Conservation (phyloP, 2,329 filamentous ascomycete genomes). For the Pseudogymnoascus sp. region DNA sequence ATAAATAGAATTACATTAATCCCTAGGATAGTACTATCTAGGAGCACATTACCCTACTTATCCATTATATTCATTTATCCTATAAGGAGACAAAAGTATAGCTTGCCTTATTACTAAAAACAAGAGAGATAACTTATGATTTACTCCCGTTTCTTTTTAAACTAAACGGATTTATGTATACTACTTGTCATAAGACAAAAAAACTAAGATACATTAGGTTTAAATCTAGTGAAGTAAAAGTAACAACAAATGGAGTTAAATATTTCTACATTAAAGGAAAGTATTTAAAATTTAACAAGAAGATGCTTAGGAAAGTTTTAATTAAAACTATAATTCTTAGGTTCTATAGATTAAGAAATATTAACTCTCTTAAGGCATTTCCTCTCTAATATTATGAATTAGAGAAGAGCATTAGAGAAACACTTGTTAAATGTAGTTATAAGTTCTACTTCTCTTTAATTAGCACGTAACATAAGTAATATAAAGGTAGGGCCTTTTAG, state of each 20-base stretch:
- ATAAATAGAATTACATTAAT: not conserved
- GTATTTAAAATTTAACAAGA: conserved; percentile 27
- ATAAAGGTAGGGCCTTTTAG: conserved; percentile 27
- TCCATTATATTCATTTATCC: not conserved
- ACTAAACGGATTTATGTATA: conserved; percentile 7
- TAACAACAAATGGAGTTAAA: not conserved
- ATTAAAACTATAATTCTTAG: conserved; percentile 17
- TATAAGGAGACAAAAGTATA: not conserved
- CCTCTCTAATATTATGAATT: conserved; percentile 25
- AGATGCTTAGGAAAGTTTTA: conserved; percentile 20
- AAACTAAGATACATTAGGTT: conserved; percentile 6
- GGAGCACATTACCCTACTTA: conserved; percentile 17
- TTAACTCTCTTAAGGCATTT: conserved; percentile 26
- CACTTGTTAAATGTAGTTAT: conserved; percentile 22
- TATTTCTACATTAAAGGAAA: conserved; percentile 12
- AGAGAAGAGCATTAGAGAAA: conserved; percentile 17
- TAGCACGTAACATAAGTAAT: conserved; percentile 24
- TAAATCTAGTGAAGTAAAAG: conserved; percentile 8
- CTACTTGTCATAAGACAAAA: not conserved
- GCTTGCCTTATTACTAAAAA: not conserved
- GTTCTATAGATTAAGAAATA: conserved; percentile 14
- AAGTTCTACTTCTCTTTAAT: conserved; percentile 24
- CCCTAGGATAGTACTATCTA: conserved; percentile 4
- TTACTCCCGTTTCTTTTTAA: conserved; percentile 8
- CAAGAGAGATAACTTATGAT: conserved; percentile 9